These are phyloP conservation scores for Eutreptiella sp. DNA, from an alignment of 208 protist genomes.

Conservation along the genomic window DNA sequence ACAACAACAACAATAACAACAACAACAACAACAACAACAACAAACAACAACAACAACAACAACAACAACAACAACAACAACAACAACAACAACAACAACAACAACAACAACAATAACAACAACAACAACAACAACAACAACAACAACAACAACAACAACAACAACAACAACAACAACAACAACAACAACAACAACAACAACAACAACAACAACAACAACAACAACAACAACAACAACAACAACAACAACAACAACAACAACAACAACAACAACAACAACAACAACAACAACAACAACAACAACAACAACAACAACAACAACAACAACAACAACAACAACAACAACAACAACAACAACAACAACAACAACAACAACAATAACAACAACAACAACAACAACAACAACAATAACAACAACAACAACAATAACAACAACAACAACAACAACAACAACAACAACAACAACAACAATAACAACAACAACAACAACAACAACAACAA, in stretches of 20 bases:
- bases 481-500: conserved; percentile 19
- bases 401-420: conserved; percentile 16
- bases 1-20: conserved; percentile 16
- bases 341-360: conserved; percentile 18
- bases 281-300: conserved; percentile 18
- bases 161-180: conserved; percentile 18
- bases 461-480: conserved; percentile 16
- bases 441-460: conserved; percentile 19
- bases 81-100: conserved; percentile 19
- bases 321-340: conserved; percentile 19
- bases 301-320: conserved; percentile 19
- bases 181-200: conserved; percentile 12
- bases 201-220: conserved; percentile 15
- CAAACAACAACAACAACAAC: conserved; percentile 19
- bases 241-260: conserved; percentile 19
- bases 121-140: conserved; percentile 19
- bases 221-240: conserved; percentile 18
- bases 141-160: conserved; percentile 19
- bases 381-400: conserved; percentile 18
- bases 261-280: conserved; percentile 19
- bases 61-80: conserved; percentile 19
- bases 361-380: conserved; percentile 12
- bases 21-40: conserved; percentile 19
- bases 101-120: conserved; percentile 16
- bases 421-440: conserved; percentile 17